Evolutionary conservation across 2,329 filamentous ascomycete species (phyloP), one percentile per base, ranked within the genome.

Genomic region (Onygena corvina): DNA sequence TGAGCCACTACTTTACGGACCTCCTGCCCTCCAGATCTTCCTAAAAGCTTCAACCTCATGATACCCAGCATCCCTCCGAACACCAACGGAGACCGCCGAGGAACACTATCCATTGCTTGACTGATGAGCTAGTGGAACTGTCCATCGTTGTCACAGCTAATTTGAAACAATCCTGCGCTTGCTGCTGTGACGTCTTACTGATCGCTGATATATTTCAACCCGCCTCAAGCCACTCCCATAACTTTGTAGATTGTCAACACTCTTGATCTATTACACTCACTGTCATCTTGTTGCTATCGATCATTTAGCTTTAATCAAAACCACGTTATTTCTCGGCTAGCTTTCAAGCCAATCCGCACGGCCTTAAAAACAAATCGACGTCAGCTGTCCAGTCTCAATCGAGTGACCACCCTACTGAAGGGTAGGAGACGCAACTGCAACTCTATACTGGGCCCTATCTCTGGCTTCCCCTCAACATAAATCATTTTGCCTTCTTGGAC

Each of bases 381-480:
- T 5, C 11, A n/a, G 16, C 18, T 23, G 12, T 23, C 8, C 5
- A 42, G 21, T 8, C 38, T 5, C 21, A 25, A 8, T 11, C 11
- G 21, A 42, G 20, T 8, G 8, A n/a, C 38, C 12, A 14, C 38
- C 12, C 21, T 14, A 3, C 9, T n/a, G 11, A 21, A n/a, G 3
- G 9, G 29, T 12, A 23, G 14, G 1, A 14, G 8, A 29, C 38
- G n/a, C 27, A 18, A 9, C 25, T 33, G 5, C 27, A 27, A 18
- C 14, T 33, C 27, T 29, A 46, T 16, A 31, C 30, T 31, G 27
- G 16, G 27, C 44, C n/a, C 12, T 12, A 33, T 5, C n/a, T 27
- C 20, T 14, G n/a, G 12, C 25, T 18, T 21, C 18, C 29, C 9
- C 33, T 12, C 25, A 23, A 25, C 8, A 35, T 31, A 4, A 64